phyloP scores from a whole-genome alignment of 2,329 filamentous ascomycete genomes.

The Sporothrix dimorphospora region DNA sequence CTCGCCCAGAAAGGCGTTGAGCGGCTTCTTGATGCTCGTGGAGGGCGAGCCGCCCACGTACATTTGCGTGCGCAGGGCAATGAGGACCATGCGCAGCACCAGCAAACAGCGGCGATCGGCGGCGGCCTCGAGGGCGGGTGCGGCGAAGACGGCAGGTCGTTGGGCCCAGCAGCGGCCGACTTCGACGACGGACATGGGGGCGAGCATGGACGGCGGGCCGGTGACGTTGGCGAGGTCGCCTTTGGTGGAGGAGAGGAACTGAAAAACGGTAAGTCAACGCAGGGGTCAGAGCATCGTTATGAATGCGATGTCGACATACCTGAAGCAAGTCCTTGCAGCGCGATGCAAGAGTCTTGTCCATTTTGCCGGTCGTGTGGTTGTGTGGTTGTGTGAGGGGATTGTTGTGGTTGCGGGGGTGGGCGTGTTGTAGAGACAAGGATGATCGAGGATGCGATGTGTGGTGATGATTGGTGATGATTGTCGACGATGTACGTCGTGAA shows the following conservation, averaged over 20 bases:
- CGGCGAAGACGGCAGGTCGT: conserved; percentile 52
- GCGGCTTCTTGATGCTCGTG: conserved; percentile 56
- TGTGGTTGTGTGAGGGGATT: neutral
- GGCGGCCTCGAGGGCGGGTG: conserved; percentile 50
- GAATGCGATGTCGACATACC: conserved; percentile 31
- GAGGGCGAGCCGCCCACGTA: conserved; percentile 52
- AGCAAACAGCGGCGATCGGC: conserved; percentile 50
- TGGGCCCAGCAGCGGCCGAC: conserved; percentile 56
- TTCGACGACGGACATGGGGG: conserved; percentile 54
- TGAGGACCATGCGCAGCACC: conserved; percentile 53
- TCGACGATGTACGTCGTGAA: neutral
- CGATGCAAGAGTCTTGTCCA: conserved; percentile 38
- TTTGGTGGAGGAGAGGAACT: conserved; percentile 47
- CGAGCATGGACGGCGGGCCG: conserved; percentile 54
- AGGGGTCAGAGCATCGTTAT: neutral
- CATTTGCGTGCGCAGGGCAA: conserved; percentile 51
- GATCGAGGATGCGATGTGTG: neutral
- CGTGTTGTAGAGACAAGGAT: neutral
- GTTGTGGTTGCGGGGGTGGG: neutral
- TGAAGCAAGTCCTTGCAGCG: conserved; percentile 41
- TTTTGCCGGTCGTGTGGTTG: conserved; percentile 35
- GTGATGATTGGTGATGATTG: neutral
- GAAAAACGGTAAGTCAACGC: neutral
- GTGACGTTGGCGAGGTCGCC: conserved; percentile 58
- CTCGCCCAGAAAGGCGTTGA: conserved; percentile 58